Percentiles rank a stretch among this genome's conserved stretches.
Evolutionary conservation across 805 yeast genomes (phyloP).

Genomic region (Hanseniaspora lindneri): DNA sequence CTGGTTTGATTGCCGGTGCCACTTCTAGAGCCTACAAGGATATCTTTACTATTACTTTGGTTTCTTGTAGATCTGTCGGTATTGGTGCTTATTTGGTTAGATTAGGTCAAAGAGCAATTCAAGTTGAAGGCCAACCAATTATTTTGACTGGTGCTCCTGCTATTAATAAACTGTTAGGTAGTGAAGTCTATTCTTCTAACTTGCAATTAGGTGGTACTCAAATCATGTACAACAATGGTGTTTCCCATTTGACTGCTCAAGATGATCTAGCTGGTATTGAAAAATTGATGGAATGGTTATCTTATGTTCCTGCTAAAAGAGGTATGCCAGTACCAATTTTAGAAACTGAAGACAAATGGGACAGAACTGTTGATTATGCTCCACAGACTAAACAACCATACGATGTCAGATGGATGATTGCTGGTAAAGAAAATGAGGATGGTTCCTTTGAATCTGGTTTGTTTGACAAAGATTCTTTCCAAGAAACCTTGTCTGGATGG

Average conservation of each 20-base stretch:
- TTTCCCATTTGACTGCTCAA: constrained; percentile 90
- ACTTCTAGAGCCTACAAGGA: constrained; percentile 96
- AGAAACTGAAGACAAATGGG: constrained; percentile 79
- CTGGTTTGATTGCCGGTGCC: constrained; percentile 98
- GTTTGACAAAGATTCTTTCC: constrained; percentile 87
- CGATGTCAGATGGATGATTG: constrained; percentile 91
- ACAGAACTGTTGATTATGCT: constrained; percentile 72
- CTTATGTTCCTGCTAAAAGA: constrained; percentile 85
- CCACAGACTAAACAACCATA: constrained; percentile 65
- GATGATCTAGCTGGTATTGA: constrained; percentile 95
- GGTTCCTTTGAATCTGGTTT: constrained; percentile 67
- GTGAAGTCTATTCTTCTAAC: constrained; percentile 94
- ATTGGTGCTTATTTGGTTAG: constrained; percentile 98
- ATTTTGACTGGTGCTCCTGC: constrained; percentile 99
- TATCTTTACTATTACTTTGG: constrained; percentile 93
- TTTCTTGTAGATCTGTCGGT: constrained; percentile 99
- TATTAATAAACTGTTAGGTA: constrained; percentile 87
- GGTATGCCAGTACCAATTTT: constrained; percentile 82
- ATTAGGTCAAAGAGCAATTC: constrained; percentile 97
- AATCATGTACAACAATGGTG: constrained; percentile 97
- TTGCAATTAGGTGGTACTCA: constrained; percentile 98
- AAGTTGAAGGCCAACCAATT: constrained; percentile 96
- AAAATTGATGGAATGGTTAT: constrained; percentile 88
- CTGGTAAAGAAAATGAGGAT: constrained; percentile 65
- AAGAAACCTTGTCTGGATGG: constrained; percentile 95